These are phyloP conservation scores for Lithospermum erythrorhizon DNA, from an alignment of 257 asterid genomes.

Conservation along the genomic window DNA sequence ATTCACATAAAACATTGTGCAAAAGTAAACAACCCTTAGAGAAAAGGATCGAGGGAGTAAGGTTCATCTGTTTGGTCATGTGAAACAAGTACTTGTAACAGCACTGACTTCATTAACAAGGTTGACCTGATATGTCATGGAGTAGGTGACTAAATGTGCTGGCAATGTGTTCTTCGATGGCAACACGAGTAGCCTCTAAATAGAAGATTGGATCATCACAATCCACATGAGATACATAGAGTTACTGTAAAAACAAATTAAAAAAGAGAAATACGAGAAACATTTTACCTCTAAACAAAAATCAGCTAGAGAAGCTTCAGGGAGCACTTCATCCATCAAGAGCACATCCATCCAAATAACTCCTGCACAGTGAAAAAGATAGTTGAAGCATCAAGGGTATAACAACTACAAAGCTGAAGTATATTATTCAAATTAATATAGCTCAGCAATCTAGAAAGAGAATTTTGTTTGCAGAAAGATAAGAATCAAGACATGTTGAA, in stretches of 20 bases:
- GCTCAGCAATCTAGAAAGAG: not conserved
- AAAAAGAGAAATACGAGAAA: not conserved
- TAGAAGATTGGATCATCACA: slow-evolving; percentile 13
- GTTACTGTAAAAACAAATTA: not conserved
- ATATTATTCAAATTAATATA: not conserved
- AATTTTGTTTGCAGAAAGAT: not conserved
- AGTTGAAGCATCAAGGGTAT: not conserved
- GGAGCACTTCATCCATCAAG: slow-evolving; percentile 78
- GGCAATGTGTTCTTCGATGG: slow-evolving; percentile 52
- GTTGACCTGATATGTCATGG: slow-evolving; percentile 67
- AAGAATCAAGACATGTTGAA: not conserved
- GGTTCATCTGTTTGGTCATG: too few species aligned
- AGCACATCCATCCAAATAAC: slow-evolving; percentile 77
- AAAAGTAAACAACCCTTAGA: too few species aligned
- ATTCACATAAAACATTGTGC: too few species aligned
- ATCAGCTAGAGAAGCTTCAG: slow-evolving; percentile 68
- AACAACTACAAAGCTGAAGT: not conserved
- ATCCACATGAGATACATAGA: not conserved
- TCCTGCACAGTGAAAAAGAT: slow-evolving; percentile 32
- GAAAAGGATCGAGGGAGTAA: too few species aligned
- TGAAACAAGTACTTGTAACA: too few species aligned
- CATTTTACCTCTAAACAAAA: slow-evolving; percentile 58
- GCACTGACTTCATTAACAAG: not conserved
- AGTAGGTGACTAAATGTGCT: slow-evolving; percentile 56
- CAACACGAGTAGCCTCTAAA: slow-evolving; percentile 63